Base-by-base conservation (phyloP, 805 yeast genomes). In the Diddensiella caesifluorescens region DNA sequence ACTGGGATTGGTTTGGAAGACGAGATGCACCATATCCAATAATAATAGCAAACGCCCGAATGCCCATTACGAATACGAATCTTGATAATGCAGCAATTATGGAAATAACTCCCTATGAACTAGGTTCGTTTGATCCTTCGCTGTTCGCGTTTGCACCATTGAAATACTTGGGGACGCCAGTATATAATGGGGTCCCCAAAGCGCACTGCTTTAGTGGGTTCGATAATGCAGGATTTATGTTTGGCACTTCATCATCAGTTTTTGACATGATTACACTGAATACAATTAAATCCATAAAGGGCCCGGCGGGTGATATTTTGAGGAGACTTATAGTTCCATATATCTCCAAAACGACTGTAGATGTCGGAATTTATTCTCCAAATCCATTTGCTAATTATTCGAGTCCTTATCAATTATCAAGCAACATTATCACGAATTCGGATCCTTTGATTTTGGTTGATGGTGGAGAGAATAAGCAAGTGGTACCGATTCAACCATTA, bases 111-210 rank as follows among this genome's bases (percentile, higher is more conserved):
- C 88, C 94, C 7, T 79, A 66, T 51, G 83, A 80, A 58, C 62
- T 87, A 52, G 95, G 95, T n/a, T 78, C 90, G 2, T 87, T 90
- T 90, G 95, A 88, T 57, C 83, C 86, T 10, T 67, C 83, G 1
- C 61, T 84, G 38, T 66, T 71, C 43, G 67, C 82, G 2, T 86
- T 87, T 60, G 67, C 79, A 9, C 78, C 80, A 42, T 60, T 78
- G 25, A 71, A 76, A 58, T 86, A 81, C 57, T 59, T 84, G 37
- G 95, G 95, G 9, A 71, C 94, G 1, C 60, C 70, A 18, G 70
- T 81, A 23, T 54, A 69, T 18, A 69, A 75, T 45, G 95, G 95
- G 23, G 46, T 55, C 18, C 79, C 84, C 4, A 52, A 54, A 3
- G 52, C 58, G 9, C 60, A 58, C 23, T 87, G 95, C 63, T 61